Percentiles rank a stretch among this genome's conserved stretches.
phyloP scores from a whole-genome alignment of 768 basidiomycete species.

The Amanita inopinata region DNA sequence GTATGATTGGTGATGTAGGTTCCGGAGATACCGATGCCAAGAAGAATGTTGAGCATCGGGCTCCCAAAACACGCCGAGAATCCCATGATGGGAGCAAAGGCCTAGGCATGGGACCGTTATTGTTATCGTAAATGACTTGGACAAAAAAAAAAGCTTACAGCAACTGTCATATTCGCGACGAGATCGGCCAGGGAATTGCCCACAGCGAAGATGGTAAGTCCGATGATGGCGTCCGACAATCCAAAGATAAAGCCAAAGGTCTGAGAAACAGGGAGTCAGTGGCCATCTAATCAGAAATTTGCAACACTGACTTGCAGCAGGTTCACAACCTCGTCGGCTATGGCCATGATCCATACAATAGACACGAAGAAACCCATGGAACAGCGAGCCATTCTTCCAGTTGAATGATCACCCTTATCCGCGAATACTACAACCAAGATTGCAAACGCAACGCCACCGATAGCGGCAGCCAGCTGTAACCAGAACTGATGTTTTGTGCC shows the following conservation, averaged over 20 bases:
- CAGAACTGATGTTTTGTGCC: slow-evolving; percentile 34
- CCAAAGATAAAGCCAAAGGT: slow-evolving; percentile 92
- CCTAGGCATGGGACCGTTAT: slow-evolving; percentile 24
- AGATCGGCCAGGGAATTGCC: slow-evolving; percentile 96
- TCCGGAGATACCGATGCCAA: slow-evolving; percentile 89
- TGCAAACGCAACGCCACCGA: slow-evolving; percentile 45
- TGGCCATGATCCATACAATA: slow-evolving; percentile 97
- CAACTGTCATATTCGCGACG: slow-evolving; percentile 94
- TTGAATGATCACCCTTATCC: slow-evolving; percentile 44
- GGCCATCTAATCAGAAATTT: background rate
- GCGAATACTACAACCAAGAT: slow-evolving; percentile 51
- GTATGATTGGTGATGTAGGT: slow-evolving; percentile 70
- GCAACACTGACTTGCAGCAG: slow-evolving; percentile 66
- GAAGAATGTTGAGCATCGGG: slow-evolving; percentile 85
- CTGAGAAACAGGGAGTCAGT: slow-evolving; percentile 29
- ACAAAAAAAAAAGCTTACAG: slow-evolving; percentile 35
- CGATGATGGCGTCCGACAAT: slow-evolving; percentile 94
- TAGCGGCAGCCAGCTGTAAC: slow-evolving; percentile 43
- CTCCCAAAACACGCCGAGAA: slow-evolving; percentile 94
- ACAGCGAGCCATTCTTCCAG: slow-evolving; percentile 63
- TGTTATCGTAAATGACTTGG: background rate
- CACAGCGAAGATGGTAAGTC: slow-evolving; percentile 91
- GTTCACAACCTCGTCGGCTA: slow-evolving; percentile 91
- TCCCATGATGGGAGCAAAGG: slow-evolving; percentile 88
- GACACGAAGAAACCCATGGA: slow-evolving; percentile 87